Percentiles rank a stretch among this genome's conserved stretches.
Conservation (phyloP, 1,284 basidiomycete species). For the Naganishia albida region DNA sequence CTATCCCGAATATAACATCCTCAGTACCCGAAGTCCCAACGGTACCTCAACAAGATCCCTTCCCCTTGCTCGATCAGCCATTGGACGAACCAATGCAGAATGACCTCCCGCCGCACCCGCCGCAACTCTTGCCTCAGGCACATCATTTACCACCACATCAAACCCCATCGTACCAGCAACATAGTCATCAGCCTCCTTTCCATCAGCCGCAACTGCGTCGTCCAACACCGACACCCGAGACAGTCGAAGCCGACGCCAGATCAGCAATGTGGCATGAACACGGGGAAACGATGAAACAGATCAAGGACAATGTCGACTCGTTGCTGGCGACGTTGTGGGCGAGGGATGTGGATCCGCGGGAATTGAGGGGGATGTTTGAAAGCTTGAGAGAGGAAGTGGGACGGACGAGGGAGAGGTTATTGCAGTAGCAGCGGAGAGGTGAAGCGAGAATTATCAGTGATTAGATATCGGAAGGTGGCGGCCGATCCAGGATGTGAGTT, state of each 20-base stretch:
- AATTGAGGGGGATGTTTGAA: slow-evolving; percentile 7
- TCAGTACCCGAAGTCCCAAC: neutral
- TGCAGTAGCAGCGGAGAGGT: neutral
- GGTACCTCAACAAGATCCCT: neutral
- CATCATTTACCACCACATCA: too few relatives aligned
- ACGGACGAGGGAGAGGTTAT: slow-evolving; percentile 9
- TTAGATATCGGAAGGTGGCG: too few relatives aligned
- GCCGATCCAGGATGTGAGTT: neutral
- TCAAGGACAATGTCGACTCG: slow-evolving; percentile 13
- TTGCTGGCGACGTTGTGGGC: slow-evolving; percentile 23
- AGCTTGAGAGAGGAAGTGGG: slow-evolving; percentile 14
- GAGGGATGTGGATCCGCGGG: slow-evolving; percentile 16
- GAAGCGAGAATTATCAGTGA: too few relatives aligned
- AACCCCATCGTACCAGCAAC: too few relatives aligned
- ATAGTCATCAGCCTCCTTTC: too few relatives aligned
- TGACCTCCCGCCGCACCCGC: neutral
- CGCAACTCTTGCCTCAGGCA: too few relatives aligned
- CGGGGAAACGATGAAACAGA: neutral
- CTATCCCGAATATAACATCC: neutral
- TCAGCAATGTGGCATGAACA: slow-evolving; percentile 15
- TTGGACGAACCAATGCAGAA: neutral
- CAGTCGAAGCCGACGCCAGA: slow-evolving; percentile 8
- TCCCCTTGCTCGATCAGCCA: neutral
- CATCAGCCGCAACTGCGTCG: neutral
- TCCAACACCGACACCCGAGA: neutral